phyloP scores from a whole-genome alignment of 306 rosid species.

The Pterocarpus santalinus region DNA sequence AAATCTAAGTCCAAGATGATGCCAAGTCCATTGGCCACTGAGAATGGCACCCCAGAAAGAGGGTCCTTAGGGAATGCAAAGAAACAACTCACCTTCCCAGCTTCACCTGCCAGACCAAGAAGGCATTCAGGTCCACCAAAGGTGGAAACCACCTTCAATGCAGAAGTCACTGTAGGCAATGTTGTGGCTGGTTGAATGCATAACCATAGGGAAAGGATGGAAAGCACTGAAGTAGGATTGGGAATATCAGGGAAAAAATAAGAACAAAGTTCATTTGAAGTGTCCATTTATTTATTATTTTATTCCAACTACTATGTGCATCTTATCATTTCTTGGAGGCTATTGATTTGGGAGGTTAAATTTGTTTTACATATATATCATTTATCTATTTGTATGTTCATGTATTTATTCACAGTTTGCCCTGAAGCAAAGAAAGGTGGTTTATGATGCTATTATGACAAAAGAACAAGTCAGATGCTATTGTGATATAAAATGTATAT shows the following conservation, averaged over 20 bases:
- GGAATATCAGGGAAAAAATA: constrained; percentile 39
- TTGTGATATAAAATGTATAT: constrained; percentile 47
- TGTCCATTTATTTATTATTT: constrained; percentile 50
- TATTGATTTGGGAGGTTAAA: constrained; percentile 56
- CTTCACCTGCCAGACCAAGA: constrained; percentile 81
- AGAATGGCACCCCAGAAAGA: constrained; percentile 67
- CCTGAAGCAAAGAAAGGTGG: constrained; percentile 10
- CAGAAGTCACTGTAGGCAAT: constrained; percentile 56
- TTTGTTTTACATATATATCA: constrained; percentile 45
- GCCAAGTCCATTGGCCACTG: constrained; percentile 72
- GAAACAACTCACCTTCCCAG: constrained; percentile 81
- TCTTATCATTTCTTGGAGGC: constrained; percentile 43
- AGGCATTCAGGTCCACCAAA: constrained; percentile 82
- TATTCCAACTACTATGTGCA: constrained; percentile 48
- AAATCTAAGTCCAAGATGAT: constrained; percentile 78
- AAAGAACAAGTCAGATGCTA: constrained; percentile 34
- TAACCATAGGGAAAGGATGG: constrained; percentile 29
- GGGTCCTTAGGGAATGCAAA: constrained; percentile 68
- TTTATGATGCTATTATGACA: constrained; percentile 30
- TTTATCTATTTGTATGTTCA: constrained; percentile 47
- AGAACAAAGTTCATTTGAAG: constrained; percentile 50
- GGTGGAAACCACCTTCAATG: constrained; percentile 67
- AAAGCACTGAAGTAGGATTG: constrained; percentile 51
- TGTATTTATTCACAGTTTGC: constrained; percentile 40
- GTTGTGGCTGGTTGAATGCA: constrained; percentile 56